Base-by-base conservation (phyloP, 2,329 filamentous ascomycete species). In the Aspergillus aculeatus region DNA sequence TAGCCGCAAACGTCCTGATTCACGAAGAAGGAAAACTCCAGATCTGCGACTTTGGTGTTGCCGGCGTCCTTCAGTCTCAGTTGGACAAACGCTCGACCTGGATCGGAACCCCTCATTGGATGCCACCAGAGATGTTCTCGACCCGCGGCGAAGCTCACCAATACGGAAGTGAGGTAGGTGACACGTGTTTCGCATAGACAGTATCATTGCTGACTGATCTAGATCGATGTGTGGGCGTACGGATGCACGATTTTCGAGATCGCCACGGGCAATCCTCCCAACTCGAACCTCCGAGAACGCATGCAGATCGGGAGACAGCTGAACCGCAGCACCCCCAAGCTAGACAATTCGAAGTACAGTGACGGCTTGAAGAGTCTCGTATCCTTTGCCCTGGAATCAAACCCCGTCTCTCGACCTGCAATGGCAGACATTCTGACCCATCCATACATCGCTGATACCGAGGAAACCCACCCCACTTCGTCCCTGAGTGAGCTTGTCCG, bases 101-200 rank as follows among this genome's bases (percentile, higher is more conserved):
- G 71, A 84, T 89, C 54, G 86, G 86, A 24, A 89, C 86, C 4
- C 84, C 85, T 3, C 83, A 87, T 67, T 89, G 85, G 83, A 87
- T 89, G 85, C 83, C 86, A 5, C 84, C 83, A 4, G 86, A 89
- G 68, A 78, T 88, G 70, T 81, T 81, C 62, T 67, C 75, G 49
- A 71, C 68, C 49, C 69, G 69, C 3, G 68, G 70, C 10, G 73
- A 75, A 57, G 76, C 73, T 7, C 77, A 79, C 55, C 73, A 78
- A 53, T 81, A 81, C 59, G 78, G 79, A 12, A 80, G 78, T 59
- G 80, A 82, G 66, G 77, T 79, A 59, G 66, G 74, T 47, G 23
- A 14, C 26, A n/a, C n/a, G 12, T n/a, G 3, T 26, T 11, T 7
- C 2, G 41, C 5, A 1, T 5, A 19, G 14, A 1, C 9, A 11